Percentiles rank a stretch among this genome's conserved stretches.
Conservation (phyloP, 73 alveolate genomes). For the Tetrahymena elliotti region DNA sequence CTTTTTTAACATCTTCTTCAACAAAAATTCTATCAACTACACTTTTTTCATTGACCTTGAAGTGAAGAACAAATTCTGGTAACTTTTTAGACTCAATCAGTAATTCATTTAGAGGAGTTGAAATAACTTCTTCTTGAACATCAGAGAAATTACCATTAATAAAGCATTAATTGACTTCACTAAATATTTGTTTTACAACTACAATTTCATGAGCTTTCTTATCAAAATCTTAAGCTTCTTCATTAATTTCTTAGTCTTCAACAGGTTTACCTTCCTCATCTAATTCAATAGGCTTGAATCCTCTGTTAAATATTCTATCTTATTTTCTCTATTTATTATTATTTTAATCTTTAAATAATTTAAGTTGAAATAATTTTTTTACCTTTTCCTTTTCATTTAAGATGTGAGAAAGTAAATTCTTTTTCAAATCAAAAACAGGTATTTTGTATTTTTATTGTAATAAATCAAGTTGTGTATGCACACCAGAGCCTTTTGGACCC, state of each 20-base stretch:
- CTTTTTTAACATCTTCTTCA: slow-evolving; percentile 68
- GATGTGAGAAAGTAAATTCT: slow-evolving; percentile 57
- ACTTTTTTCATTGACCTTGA: slow-evolving; percentile 67
- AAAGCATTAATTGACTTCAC: slow-evolving; percentile 56
- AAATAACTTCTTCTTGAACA: slow-evolving; percentile 72
- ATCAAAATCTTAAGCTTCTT: slow-evolving; percentile 93
- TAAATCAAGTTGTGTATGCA: slow-evolving; percentile 52
- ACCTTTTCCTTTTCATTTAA: slow-evolving; percentile 51
- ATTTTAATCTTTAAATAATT: neutral
- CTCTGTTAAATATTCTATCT: slow-evolving; percentile 77
- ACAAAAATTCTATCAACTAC: slow-evolving; percentile 80
- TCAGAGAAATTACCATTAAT: slow-evolving; percentile 86
- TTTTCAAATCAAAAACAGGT: slow-evolving; percentile 68
- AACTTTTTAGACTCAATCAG: slow-evolving; percentile 77
- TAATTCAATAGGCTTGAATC: slow-evolving; percentile 64
- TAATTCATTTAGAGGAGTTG: slow-evolving; percentile 71
- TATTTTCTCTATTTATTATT: slow-evolving; percentile 45
- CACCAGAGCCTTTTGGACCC: slow-evolving; percentile 65
- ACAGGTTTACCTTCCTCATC: slow-evolving; percentile 79
- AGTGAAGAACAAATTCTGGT: slow-evolving; percentile 80
- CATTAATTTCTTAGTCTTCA: slow-evolving; percentile 90
- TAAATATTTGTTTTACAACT: slow-evolving; percentile 62
- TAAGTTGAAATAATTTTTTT: neutral
- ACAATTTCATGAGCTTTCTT: slow-evolving; percentile 82
- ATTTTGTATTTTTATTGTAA: slow-evolving; percentile 56